Evolutionary conservation across 768 basidiomycete species (phyloP).

Genomic region (Tulasnella calospora): DNA sequence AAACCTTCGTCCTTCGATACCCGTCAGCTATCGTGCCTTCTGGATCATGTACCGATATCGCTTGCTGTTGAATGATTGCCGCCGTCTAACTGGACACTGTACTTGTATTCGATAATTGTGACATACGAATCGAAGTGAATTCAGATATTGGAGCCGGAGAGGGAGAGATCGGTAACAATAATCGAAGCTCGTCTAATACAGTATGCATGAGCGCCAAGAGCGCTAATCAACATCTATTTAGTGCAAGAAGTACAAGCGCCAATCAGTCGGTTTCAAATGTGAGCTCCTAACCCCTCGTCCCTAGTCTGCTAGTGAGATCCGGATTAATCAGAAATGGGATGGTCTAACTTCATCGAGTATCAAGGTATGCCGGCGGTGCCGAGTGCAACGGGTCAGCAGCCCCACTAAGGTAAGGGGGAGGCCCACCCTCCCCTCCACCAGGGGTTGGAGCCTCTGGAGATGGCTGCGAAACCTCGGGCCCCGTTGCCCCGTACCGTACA

Average conservation of each 20-base stretch:
- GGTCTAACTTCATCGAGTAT: conserved; percentile 14
- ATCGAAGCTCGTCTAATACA: background rate
- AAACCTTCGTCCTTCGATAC: background rate
- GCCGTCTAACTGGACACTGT: background rate
- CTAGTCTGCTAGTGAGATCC: background rate
- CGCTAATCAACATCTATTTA: background rate
- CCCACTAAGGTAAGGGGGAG: conserved; percentile 24
- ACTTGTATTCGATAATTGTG: background rate
- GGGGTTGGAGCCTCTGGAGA: background rate
- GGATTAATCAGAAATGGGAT: background rate
- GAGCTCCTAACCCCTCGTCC: background rate
- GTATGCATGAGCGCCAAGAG: background rate
- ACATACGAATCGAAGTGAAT: background rate
- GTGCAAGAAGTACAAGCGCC: background rate
- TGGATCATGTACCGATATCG: background rate
- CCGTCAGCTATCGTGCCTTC: background rate
- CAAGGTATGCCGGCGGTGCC: conserved; percentile 21
- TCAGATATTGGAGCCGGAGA: background rate
- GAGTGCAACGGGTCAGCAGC: background rate
- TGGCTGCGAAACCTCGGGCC: background rate
- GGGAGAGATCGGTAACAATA: background rate
- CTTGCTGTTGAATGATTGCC: background rate
- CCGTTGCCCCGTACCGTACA: background rate
- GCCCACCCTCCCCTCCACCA: background rate
- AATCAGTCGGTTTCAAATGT: background rate